Evolutionary conservation across 257 asterid species (phyloP).

Genomic region (Anisodus tanguticus): DNA sequence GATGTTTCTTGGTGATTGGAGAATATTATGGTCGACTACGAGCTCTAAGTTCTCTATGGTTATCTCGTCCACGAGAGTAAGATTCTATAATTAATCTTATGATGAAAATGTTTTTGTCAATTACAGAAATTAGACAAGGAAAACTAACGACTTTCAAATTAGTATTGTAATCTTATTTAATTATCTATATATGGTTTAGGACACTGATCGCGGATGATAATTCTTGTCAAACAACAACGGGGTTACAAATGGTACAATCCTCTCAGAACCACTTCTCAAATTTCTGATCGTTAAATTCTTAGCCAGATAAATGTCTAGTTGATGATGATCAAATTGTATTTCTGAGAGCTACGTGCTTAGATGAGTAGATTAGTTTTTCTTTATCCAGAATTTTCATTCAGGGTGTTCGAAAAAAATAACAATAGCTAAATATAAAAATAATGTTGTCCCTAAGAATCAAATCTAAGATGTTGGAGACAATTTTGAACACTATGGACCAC

Average conservation of each 20-base stretch:
- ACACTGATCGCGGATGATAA: constrained; percentile 49
- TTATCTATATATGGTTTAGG: constrained; percentile 35
- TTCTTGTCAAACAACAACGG: constrained; percentile 59
- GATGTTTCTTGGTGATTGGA: constrained; percentile 31
- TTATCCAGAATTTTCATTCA: no score
- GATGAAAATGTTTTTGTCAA: background rate
- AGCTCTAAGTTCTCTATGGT: constrained; percentile 36
- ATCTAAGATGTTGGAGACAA: no score
- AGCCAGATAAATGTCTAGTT: constrained; percentile 34
- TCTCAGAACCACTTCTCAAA: constrained; percentile 62
- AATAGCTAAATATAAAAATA: no score
- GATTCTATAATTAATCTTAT: background rate
- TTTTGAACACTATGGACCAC: no score
- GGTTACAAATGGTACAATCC: constrained; percentile 60
- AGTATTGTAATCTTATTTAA: background rate
- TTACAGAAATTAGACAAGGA: background rate
- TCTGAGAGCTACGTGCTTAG: background rate
- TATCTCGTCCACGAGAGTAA: constrained; percentile 37
- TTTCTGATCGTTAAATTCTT: constrained; percentile 49
- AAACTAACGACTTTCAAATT: background rate
- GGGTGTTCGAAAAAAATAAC: no score
- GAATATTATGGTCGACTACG: constrained; percentile 35
- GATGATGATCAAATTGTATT: constrained; percentile 24
- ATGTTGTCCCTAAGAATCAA: no score
- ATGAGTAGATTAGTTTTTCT: background rate